Conservation (phyloP, 202 grass and related monocot species). For the Dendrocalamus latiflorus region DNA sequence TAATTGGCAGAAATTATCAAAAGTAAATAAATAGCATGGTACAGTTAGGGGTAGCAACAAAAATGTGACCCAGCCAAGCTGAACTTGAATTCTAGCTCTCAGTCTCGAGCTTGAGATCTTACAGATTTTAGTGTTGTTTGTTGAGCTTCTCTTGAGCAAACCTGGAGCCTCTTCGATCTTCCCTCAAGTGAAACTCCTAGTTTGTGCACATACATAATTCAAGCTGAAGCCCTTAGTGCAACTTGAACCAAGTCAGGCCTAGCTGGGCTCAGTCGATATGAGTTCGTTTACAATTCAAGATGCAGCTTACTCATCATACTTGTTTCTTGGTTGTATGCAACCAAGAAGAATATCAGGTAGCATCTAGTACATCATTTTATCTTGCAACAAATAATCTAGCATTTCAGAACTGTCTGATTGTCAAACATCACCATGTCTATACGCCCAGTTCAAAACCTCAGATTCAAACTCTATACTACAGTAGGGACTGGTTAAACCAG, state of each 20-base stretch:
- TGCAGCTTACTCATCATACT: neutral
- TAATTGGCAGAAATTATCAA: neutral
- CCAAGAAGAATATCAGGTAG: neutral
- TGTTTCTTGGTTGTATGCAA: neutral
- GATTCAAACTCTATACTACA: neutral
- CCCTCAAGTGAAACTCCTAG: too few species aligned
- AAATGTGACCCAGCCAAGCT: slow-evolving; percentile 1
- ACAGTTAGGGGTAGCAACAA: neutral
- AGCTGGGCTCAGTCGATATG: neutral
- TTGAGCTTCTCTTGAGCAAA: too few species aligned
- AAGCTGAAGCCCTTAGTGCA: neutral
- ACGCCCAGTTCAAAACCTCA: neutral
- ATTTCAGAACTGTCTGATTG: neutral
- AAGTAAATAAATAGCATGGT: neutral
- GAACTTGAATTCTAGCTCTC: neutral
- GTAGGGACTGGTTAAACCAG: neutral
- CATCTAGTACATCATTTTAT: neutral
- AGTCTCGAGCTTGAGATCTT: too few species aligned
- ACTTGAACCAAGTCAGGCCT: neutral
- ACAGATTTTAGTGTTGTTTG: too few species aligned
- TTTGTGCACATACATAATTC: too few species aligned
- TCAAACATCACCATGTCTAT: neutral
- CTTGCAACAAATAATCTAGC: neutral
- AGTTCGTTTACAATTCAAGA: neutral
- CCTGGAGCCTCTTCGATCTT: too few species aligned